Conservation (phyloP, 352 stramenopile species). For the Phytophthora constricta region DNA sequence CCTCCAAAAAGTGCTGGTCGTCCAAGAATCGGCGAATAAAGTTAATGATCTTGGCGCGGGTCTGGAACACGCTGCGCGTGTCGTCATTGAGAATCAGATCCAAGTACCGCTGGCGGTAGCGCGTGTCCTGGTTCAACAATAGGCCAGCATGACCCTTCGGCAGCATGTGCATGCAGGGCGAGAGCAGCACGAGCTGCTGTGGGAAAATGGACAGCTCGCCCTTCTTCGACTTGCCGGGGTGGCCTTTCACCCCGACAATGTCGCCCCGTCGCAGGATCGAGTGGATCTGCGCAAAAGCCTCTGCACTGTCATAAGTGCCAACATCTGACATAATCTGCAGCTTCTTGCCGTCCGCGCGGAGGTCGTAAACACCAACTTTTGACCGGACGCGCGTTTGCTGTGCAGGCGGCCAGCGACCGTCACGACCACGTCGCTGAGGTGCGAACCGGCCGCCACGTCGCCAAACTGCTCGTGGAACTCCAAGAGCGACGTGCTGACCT, state of each 20-base stretch:
- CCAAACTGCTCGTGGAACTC: slow-evolving; percentile 94
- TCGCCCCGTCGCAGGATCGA: slow-evolving; percentile 94
- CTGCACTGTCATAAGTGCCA: slow-evolving; percentile 63
- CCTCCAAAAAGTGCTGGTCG: slow-evolving; percentile 95
- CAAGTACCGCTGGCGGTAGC: slow-evolving; percentile 94
- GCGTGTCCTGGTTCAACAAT: slow-evolving; percentile 74
- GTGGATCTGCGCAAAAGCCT: slow-evolving; percentile 86
- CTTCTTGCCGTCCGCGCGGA: slow-evolving; percentile 94
- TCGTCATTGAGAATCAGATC: slow-evolving; percentile 97
- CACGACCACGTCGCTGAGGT: slow-evolving; percentile 82
- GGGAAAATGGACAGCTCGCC: slow-evolving; percentile 98
- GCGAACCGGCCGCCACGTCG: slow-evolving; percentile 79
- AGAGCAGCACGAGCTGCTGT: slow-evolving; percentile 72
- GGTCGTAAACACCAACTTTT: slow-evolving; percentile 99
- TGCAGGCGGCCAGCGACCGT: slow-evolving; percentile 96
- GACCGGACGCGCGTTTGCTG: slow-evolving; percentile 95
- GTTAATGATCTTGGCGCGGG: slow-evolving; percentile 94
- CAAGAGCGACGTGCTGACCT: slow-evolving; percentile 92
- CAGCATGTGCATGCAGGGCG: slow-evolving; percentile 88
- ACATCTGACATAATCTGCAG: slow-evolving; percentile 97
- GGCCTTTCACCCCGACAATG: slow-evolving; percentile 95
- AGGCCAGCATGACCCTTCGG: slow-evolving; percentile 79
- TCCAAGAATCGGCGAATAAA: slow-evolving; percentile 95
- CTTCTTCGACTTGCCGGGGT: slow-evolving; percentile 97
- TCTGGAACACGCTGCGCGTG: slow-evolving; percentile 94